These are phyloP conservation scores for Epichloe coenophiala DNA, from an alignment of 2,329 filamentous ascomycete species.

Conservation along the genomic window DNA sequence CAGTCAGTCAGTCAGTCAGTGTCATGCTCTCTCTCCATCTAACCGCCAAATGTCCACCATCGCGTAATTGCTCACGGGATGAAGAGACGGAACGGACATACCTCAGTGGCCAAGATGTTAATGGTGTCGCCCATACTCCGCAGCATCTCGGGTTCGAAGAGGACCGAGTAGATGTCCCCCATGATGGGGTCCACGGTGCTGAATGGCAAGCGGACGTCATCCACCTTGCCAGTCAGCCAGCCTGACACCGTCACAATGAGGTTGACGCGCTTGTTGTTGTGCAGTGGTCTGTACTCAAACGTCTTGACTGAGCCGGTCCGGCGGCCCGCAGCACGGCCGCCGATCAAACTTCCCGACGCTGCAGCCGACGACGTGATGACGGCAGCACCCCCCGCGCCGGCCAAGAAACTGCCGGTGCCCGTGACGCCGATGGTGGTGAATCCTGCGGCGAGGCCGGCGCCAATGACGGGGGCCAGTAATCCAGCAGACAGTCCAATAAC, in stretches of 20 bases:
- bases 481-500: slow-evolving; percentile 94
- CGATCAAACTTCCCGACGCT: slow-evolving; percentile 76
- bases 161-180: slow-evolving; percentile 93
- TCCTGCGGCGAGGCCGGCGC: slow-evolving; percentile 82
- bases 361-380: slow-evolving; percentile 86
- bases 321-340: slow-evolving; percentile 69
- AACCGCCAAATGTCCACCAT: not conserved
- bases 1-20: not conserved
- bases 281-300: slow-evolving; percentile 89
- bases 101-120: slow-evolving; percentile 94
- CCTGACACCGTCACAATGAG: slow-evolving; percentile 89
- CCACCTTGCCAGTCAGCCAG: slow-evolving; percentile 97
- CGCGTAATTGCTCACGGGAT: not conserved
- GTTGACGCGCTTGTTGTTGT: slow-evolving; percentile 97
- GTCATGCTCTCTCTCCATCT: not conserved
- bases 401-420: slow-evolving; percentile 78
- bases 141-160: slow-evolving; percentile 98
- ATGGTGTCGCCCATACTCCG: slow-evolving; percentile 97
- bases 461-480: slow-evolving; percentile 82
- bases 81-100: slow-evolving; percentile 31
- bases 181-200: slow-evolving; percentile 95
- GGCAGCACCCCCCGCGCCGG: slow-evolving; percentile 82
- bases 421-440: slow-evolving; percentile 90
- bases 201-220: slow-evolving; percentile 89
- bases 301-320: slow-evolving; percentile 87